phyloP scores from a whole-genome alignment of 352 stramenopile genomes.

The Phytophthora ohioensis region DNA sequence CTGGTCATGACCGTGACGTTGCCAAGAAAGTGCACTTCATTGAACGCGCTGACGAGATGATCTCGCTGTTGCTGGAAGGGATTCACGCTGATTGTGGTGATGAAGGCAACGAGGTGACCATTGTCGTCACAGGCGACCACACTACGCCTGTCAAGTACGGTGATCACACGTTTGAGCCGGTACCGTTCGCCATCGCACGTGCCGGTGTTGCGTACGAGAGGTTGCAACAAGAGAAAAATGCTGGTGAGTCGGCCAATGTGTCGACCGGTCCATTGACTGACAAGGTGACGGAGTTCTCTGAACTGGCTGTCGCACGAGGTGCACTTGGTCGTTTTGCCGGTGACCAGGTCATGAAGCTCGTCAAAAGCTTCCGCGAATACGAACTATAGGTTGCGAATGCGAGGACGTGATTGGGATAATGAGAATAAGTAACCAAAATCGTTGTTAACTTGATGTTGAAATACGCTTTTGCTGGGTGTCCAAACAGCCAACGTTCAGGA shows the following conservation, averaged over 20 bases:
- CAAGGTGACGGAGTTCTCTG: constrained; percentile 65
- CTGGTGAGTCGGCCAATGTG: constrained; percentile 4
- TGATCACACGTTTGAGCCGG: constrained; percentile 89
- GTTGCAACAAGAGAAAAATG: constrained; percentile 36
- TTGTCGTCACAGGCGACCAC: constrained; percentile 90
- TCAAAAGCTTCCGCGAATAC: constrained; percentile 77
- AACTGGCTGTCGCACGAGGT: constrained; percentile 73
- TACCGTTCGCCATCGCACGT: constrained; percentile 82
- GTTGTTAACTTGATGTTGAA: constrained; percentile 22
- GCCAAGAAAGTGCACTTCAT: constrained; percentile 89
- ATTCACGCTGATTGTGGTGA: constrained; percentile 51
- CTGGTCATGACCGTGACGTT: constrained; percentile 86
- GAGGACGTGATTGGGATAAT: constrained; percentile 8
- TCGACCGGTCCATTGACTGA: constrained; percentile 50
- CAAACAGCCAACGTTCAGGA: background rate
- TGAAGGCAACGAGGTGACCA: constrained; percentile 66
- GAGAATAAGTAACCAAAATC: constrained; percentile 25
- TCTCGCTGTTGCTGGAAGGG: constrained; percentile 61
- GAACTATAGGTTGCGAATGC: constrained; percentile 42
- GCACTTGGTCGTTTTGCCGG: constrained; percentile 82
- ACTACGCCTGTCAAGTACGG: constrained; percentile 89
- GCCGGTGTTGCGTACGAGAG: constrained; percentile 45
- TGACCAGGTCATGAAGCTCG: constrained; percentile 86
- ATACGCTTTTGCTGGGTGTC: constrained; percentile 6
- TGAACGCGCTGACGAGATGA: constrained; percentile 87